Evolutionary conservation across 768 basidiomycete genomes (phyloP), one percentile per base, ranked within the genome.

Genomic region (Pholiota conissans): DNA sequence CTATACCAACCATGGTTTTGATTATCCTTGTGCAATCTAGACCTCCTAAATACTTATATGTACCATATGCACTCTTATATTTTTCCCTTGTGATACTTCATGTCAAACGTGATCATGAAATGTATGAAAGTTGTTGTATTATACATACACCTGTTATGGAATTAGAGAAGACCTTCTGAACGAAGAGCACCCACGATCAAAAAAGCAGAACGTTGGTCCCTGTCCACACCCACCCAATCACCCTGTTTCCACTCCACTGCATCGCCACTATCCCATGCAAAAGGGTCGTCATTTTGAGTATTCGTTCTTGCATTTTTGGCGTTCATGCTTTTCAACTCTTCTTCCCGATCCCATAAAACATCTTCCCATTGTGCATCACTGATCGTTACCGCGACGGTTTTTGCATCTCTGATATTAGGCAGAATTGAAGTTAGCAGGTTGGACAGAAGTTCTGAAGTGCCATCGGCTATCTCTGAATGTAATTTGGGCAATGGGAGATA

Each of bases 1-100:
- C 77, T 84, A 26, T 95, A 88, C 66, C 82, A 89, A 62, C 90
- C 94, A 4, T 96, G 93, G 91, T 93, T 91, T 71, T 93, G 71
- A 71, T 68, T 49, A 45, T 60, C 50, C 61, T 42, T 27, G 28
- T 39, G 40, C 47, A 50, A 40, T 26, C 29, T 24, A 45, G 1
- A 16, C 20, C 16, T 10, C 8, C 10, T 7, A 13, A 16, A 22
- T 35, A 47, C 14, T 18, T 45, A 20, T 14, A 62, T 46, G 30
- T 40, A 13, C 48, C 49, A 46, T 50, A 29, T 13, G 11, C 22
- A 32, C 50, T 60, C 16, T 61, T 52, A 55, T 34, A 26, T 63
- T 24, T 56, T 50, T 52, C 47, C 58, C 58, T 49, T 46, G 45
- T 34, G 28, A 61, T 55, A 50, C 59, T 40, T 59, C 57, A 32